Percentiles rank a stretch among this genome's conserved stretches.
Conservation (phyloP, 192 early-diverging fungal species). For the Coemansia sp. region DNA sequence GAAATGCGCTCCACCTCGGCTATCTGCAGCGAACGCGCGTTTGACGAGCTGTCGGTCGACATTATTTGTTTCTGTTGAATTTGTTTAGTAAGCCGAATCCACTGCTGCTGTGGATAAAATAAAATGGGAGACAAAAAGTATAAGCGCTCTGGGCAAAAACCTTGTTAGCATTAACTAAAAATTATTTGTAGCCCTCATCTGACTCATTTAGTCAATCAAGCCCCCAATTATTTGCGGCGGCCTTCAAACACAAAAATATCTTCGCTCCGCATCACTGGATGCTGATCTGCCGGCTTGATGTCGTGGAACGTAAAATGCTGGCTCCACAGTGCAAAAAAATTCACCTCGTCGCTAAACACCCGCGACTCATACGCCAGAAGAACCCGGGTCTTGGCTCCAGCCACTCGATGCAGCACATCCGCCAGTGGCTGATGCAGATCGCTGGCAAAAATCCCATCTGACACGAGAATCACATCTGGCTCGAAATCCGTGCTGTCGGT, state of each 20-base stretch:
- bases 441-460: constrained; percentile 36
- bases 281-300: constrained; percentile 45
- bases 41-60: neutral
- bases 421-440: constrained; percentile 37
- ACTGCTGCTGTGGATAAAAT: neutral
- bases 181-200: constrained; percentile 7
- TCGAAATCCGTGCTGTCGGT: neutral
- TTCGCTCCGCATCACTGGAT: constrained; percentile 40
- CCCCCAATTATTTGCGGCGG: neutral
- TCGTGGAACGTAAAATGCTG: constrained; percentile 35
- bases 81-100: neutral
- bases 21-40: constrained; percentile 27
- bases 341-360: constrained; percentile 36
- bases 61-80: constrained; percentile 2
- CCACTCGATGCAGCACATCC: constrained; percentile 25
- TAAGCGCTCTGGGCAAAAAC: neutral
- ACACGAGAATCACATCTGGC: constrained; percentile 38
- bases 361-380: constrained; percentile 33
- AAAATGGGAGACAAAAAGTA: neutral
- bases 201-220: neutral
- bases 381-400: constrained; percentile 17
- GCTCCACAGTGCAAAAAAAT: constrained; percentile 43
- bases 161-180: neutral
- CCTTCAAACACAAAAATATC: constrained; percentile 42
- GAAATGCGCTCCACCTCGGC: constrained; percentile 70